Conservation (phyloP, 208 protist species). For the Trypanosoma congolense region DNA sequence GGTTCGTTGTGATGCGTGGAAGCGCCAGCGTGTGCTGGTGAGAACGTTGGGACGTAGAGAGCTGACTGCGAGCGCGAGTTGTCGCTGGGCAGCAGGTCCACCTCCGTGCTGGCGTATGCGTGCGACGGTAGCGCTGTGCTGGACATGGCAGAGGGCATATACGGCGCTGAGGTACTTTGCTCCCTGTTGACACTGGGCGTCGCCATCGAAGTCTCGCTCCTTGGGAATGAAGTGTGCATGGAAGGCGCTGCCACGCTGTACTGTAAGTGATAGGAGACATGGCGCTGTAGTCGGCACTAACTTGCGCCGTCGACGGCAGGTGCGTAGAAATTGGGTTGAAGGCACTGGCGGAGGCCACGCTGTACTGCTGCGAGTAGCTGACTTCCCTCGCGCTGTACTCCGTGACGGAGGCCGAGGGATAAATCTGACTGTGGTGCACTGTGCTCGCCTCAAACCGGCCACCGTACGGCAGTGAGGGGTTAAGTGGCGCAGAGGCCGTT, state of each 20-base stretch:
- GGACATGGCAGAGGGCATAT: constrained; percentile 22
- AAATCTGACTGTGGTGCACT: constrained; percentile 54
- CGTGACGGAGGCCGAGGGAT: constrained; percentile 13
- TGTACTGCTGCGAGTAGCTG: constrained; percentile 31
- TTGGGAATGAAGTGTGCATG: constrained; percentile 19
- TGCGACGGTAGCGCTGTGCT: constrained; percentile 22
- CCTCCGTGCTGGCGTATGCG: constrained; percentile 1
- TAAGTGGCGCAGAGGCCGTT: constrained; percentile 30
- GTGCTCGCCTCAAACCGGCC: constrained; percentile 51
- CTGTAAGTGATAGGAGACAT: constrained; percentile 70
- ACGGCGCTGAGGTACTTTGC: constrained; percentile 13
- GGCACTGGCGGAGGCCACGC: constrained; percentile 32
- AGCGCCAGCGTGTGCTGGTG: constrained; percentile 17
- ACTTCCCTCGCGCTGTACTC: constrained; percentile 1
- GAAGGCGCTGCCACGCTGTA: constrained; percentile 31
- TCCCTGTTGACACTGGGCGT: not conserved
- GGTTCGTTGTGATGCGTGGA: constrained; percentile 1
- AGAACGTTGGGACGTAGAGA: constrained; percentile 18
- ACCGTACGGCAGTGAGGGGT: constrained; percentile 36
- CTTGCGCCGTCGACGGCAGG: constrained; percentile 10
- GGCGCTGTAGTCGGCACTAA: constrained; percentile 39
- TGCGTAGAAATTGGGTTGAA: constrained; percentile 29
- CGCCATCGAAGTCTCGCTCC: constrained; percentile 1
- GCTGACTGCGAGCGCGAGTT: constrained; percentile 18
- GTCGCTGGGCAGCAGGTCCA: constrained; percentile 2